Evolutionary conservation across 2,329 filamentous ascomycete species (phyloP), one percentile per base, ranked within the genome.

Genomic region (Ceratocystis huliohia): DNA sequence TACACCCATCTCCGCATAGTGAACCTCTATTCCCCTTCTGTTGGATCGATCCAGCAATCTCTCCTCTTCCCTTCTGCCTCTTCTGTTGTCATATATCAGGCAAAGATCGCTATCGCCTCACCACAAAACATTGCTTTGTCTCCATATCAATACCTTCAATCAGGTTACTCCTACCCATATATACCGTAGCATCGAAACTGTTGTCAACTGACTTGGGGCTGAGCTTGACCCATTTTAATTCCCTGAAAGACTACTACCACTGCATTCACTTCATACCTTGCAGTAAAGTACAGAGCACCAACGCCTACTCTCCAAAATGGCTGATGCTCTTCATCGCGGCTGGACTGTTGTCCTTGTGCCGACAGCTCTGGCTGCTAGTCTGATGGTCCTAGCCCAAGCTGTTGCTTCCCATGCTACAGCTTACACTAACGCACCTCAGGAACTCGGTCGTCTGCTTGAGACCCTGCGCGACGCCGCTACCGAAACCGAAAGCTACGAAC

Each of bases 401-500:
- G 73, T 78, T 66, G 76, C 78, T 69, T 78, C 78, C 64, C 84
- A 84, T 73, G 78, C 78, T 64, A 73, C 78, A 67, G 84, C 83
- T 20, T 87, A 85, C 74, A 72, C 80, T 56, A 79, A 78, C 45
- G 84, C 84, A 33, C 84, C 84, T 33, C 77, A 76, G 69, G 84
- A 87, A 73, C 78, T 86, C 66, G 74, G 75, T 67, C 79, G 79
- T 67, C 84, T 86, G 70, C 74, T 85, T 71, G 83, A 86, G 71
- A 78, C 81, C 17, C 79, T 84, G 71, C 83, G 86, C 72, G 83
- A 80, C 71, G 88, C 83, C 48, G 78, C 85, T 62, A 77, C 81
- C 70, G 84, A 87, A 73, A 86, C 86, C 71, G 84, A 86, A 74
- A 82, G 78, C 71, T 86, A 86, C 72, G 82, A 86, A 73, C 77